phyloP scores from a whole-genome alignment of 345 rosid genomes.

The Dovyalis caffra region DNA sequence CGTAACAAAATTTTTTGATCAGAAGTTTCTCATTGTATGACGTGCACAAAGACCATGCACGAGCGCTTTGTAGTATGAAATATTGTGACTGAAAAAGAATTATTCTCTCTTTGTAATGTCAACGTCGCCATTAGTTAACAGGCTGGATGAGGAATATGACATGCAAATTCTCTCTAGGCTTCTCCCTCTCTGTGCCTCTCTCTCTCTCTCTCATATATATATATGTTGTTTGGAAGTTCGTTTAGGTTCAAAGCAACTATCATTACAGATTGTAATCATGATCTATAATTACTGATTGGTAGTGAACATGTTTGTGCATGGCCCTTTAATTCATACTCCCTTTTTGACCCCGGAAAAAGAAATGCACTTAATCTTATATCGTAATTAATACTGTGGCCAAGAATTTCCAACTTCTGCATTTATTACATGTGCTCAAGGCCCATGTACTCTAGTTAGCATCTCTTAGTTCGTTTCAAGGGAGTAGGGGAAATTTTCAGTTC shows the following conservation, averaged over 20 bases:
- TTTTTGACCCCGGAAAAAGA: background rate
- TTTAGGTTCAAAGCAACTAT: constrained; percentile 36
- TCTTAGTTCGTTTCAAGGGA: no score
- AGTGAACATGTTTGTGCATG: background rate
- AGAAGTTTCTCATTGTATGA: background rate
- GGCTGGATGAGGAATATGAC: constrained; percentile 6
- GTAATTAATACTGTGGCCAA: no score
- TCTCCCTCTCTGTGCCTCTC: constrained; percentile 18
- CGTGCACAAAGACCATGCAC: background rate
- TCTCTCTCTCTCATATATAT: background rate
- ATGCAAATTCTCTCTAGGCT: constrained; percentile 8
- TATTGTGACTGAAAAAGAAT: background rate
- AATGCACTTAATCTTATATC: no score
- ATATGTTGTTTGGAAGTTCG: constrained; percentile 31
- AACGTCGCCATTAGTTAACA: constrained; percentile 13
- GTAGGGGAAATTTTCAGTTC: no score
- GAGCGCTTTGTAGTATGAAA: background rate
- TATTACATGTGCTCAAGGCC: no score
- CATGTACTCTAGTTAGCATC: no score
- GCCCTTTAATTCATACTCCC: background rate
- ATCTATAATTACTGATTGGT: constrained; percentile 15
- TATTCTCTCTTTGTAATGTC: background rate
- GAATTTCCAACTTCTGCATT: no score
- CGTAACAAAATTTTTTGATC: background rate
- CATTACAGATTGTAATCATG: constrained; percentile 26